phyloP scores from a whole-genome alignment of 768 basidiomycete genomes.

The Pholiota microspora region DNA sequence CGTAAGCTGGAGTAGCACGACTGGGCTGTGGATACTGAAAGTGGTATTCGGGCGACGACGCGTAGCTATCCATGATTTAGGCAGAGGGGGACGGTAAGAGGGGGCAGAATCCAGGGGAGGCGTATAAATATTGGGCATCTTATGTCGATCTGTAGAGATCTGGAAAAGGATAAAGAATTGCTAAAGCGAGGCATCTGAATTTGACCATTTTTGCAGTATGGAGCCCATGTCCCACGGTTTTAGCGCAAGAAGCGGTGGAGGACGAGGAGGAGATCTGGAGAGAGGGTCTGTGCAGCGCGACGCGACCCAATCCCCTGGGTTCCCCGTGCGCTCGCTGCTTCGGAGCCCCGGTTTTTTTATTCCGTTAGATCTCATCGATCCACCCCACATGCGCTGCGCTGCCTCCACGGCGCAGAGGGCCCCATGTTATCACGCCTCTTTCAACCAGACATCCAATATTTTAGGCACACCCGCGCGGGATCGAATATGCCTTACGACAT shows the following conservation, averaged over 20 bases:
- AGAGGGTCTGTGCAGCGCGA: neutral
- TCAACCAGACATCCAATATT: neutral
- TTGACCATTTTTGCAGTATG: neutral
- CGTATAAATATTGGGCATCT: neutral
- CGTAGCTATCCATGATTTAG: neutral
- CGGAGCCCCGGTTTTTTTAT: neutral
- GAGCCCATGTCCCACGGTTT: conserved; percentile 29
- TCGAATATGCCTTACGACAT: neutral
- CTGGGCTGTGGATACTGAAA: neutral
- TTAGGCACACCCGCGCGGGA: neutral
- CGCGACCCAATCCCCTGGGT: conserved; percentile 1
- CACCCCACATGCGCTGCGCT: neutral
- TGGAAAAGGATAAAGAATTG: conserved; percentile 20
- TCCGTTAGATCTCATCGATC: neutral
- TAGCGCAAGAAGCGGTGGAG: conserved; percentile 26
- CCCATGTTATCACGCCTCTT: neutral
- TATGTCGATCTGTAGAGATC: conserved; percentile 16
- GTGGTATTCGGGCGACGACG: neutral
- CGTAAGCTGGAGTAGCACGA: neutral
- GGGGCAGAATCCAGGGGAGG: neutral
- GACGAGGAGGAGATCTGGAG: conserved; percentile 10
- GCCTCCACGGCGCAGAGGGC: neutral
- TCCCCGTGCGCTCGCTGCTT: conserved; percentile 2
- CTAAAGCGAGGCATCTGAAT: conserved; percentile 11
- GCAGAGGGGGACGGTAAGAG: neutral